phyloP scores from a whole-genome alignment of 2,329 filamentous ascomycete species.

The Amauroascus niger region DNA sequence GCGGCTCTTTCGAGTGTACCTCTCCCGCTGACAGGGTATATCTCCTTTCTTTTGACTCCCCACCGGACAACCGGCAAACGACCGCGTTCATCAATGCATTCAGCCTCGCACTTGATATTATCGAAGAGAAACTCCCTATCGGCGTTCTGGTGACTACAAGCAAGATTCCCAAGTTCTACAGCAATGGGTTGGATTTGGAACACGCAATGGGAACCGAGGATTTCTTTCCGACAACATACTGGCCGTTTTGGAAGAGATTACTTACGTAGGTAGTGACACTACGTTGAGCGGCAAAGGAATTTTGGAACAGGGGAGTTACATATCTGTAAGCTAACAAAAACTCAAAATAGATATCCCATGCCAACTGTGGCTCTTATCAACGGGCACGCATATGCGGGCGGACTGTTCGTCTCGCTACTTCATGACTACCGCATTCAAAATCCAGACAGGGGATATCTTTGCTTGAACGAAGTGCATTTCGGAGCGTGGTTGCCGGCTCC shows the following conservation, averaged over 20 bases:
- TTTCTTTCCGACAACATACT: constrained; percentile 55
- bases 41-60: constrained; percentile 60
- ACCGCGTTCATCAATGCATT: constrained; percentile 58
- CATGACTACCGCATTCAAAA: constrained; percentile 77
- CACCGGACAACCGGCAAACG: constrained; percentile 67
- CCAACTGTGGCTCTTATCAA: constrained; percentile 71
- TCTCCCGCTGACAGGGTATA: constrained; percentile 38
- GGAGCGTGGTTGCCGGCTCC: constrained; percentile 63
- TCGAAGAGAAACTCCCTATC: constrained; percentile 57
- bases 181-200: constrained; percentile 69
- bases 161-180: constrained; percentile 68
- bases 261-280: constrained; percentile 49
- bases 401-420: constrained; percentile 71
- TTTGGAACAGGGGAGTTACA: no score
- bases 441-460: constrained; percentile 59
- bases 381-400: constrained; percentile 71
- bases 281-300: no score
- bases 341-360: constrained; percentile 57
- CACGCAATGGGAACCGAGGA: constrained; percentile 51
- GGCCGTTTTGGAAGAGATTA: constrained; percentile 55
- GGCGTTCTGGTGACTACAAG: constrained; percentile 71
- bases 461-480: constrained; percentile 73
- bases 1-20: constrained; percentile 13
- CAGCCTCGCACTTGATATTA: constrained; percentile 61
- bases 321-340: constrained; percentile 1